Conservation (phyloP, 2,329 filamentous ascomycete species). For the Calonectria crousiana region DNA sequence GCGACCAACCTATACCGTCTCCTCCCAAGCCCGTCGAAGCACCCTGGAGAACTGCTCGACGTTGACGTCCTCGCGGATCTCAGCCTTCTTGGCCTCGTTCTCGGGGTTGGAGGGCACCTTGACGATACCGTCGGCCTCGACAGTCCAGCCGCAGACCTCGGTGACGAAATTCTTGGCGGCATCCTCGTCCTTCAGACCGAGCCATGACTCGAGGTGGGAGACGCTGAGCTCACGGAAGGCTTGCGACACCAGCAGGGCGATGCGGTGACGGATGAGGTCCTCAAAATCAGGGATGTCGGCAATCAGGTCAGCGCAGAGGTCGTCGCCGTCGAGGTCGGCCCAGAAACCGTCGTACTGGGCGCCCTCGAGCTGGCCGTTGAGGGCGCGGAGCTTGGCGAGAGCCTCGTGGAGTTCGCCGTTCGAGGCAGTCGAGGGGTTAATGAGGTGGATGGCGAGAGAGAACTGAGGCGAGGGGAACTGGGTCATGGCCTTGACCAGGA, state of each 20-base stretch:
- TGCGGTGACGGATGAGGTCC: slow-evolving; percentile 90
- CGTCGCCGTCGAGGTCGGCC: slow-evolving; percentile 91
- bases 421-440: slow-evolving; percentile 79
- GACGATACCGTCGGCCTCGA: slow-evolving; percentile 75
- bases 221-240: slow-evolving; percentile 80
- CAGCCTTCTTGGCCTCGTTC: slow-evolving; percentile 95
- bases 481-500: slow-evolving; percentile 97
- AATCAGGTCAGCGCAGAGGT: slow-evolving; percentile 94
- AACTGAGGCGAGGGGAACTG: slow-evolving; percentile 98
- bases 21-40: slow-evolving; percentile 88
- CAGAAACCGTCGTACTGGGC: slow-evolving; percentile 95
- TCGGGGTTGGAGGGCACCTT: slow-evolving; percentile 93
- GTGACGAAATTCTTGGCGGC: slow-evolving; percentile 82
- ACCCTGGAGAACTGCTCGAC: slow-evolving; percentile 87
- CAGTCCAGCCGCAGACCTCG: slow-evolving; percentile 88
- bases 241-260: slow-evolving; percentile 88
- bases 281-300: slow-evolving; percentile 97
- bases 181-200: slow-evolving; percentile 74
- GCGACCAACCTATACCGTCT: slow-evolving; percentile 54
- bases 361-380: slow-evolving; percentile 89
- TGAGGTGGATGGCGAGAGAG: slow-evolving; percentile 91
- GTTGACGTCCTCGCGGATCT: slow-evolving; percentile 95
- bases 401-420: slow-evolving; percentile 87
- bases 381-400: slow-evolving; percentile 84
- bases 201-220: slow-evolving; percentile 78